Evolutionary conservation across 768 basidiomycete genomes (phyloP), one percentile per base, ranked within the genome.

Genomic region (Strobilomyces dryophilus): DNA sequence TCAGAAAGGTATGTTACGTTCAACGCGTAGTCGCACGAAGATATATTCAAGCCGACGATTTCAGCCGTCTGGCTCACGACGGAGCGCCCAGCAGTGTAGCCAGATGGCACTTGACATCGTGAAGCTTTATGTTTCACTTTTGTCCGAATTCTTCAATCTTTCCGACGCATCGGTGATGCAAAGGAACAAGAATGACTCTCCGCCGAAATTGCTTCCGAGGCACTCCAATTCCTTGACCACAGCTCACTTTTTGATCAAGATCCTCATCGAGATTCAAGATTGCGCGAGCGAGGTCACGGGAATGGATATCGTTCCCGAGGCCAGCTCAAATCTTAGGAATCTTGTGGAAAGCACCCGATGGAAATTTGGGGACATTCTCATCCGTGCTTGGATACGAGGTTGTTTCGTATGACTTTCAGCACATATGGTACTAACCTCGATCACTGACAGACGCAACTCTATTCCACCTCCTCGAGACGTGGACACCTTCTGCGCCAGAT

Each of bases 91-190:
- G 2, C 90, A 95, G 67, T 89, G 88, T 65, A 80, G 84, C 29
- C 84, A 83, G 4, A 95, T 98, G 91, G 89, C 89, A 3, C 74
- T 89, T 27, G 93, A 95, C 61, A 83, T 95, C 43, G 77, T 93
- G 61, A 88, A 86, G 63, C 80, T 89, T 39, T 98, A 94, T 72
- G 85, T 92, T 45, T 83, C 87, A 4, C 77, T 89, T 21, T 70
- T 97, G 41, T 93, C 92, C 5, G 82, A 92, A 59, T 92, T 92
- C 71, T 95, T 98, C 75, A 76, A 74, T 48, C 73, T 93, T 45
- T 92, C 91, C 8, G 91, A 89, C 62, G 79, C 87, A 62, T 80
- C 83, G 4, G 82, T 92, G 31, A 82, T 80, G 72, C 74, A 84
- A 26, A 43, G 63, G 29, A 73, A 71, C 32, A 63, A 71, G 8